A percentile compares a stretch with the other conserved stretches of the same genome.
phyloP scores from a whole-genome alignment of 169 alveolate species.

The Perkinsus chesapeaki region DNA sequence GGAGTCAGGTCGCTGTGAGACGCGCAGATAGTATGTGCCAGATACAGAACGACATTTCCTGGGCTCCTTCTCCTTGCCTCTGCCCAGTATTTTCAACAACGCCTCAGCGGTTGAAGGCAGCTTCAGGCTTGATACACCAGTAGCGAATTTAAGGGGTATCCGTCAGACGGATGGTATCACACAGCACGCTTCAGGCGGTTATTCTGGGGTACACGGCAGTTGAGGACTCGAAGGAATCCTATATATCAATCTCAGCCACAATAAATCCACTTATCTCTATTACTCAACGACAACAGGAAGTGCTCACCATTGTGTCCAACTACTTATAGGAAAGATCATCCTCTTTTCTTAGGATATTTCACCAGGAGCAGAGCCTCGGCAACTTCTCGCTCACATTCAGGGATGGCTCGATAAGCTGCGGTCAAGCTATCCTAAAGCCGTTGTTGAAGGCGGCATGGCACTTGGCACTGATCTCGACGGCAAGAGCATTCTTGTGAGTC shows the following conservation, averaged over 20 bases:
- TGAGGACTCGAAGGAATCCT: too few relatives aligned
- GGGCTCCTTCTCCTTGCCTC: background rate
- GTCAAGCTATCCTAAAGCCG: background rate
- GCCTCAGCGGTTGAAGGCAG: background rate
- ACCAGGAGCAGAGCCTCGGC: background rate
- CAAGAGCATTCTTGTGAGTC: background rate
- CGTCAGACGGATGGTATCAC: background rate
- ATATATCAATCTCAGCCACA: too few relatives aligned
- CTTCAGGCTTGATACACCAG: background rate
- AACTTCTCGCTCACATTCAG: background rate
- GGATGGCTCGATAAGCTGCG: background rate
- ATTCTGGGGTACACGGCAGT: background rate
- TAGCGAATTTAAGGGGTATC: background rate
- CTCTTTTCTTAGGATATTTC: too few relatives aligned
- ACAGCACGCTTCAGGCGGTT: background rate
- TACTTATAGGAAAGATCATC: too few relatives aligned
- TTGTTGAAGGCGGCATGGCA: background rate
- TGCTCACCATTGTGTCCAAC: too few relatives aligned
- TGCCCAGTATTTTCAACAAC: background rate
- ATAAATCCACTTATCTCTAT: too few relatives aligned
- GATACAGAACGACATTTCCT: background rate
- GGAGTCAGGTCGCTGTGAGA: too few relatives aligned
- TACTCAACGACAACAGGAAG: too few relatives aligned
- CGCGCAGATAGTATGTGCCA: too few relatives aligned
- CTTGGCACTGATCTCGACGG: background rate